Evolutionary conservation across 2,329 filamentous ascomycete species (phyloP).

Genomic region (Podosphaera aphanis): DNA sequence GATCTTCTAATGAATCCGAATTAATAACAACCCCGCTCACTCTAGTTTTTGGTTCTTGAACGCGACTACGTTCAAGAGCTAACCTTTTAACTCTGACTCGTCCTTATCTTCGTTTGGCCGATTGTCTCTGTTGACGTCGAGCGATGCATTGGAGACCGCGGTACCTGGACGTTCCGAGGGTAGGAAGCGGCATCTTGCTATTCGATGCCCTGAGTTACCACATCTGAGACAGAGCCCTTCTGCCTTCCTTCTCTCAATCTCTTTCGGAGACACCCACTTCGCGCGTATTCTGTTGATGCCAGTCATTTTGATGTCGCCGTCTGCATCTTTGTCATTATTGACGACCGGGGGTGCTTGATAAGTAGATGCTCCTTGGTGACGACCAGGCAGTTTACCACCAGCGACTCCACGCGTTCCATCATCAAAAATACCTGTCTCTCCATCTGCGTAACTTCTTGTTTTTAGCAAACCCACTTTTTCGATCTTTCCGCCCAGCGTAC

Average conservation of each 20-base stretch:
- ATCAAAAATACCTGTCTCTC: neutral
- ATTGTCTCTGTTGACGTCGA: neutral
- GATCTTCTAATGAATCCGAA: neutral
- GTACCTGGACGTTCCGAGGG: neutral
- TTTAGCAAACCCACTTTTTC: neutral
- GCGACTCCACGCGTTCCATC: neutral
- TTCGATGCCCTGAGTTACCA: neutral
- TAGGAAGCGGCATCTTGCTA: neutral
- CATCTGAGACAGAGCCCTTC: neutral
- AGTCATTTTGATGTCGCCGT: neutral
- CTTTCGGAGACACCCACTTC: neutral
- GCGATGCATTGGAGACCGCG: neutral
- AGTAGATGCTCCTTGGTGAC: neutral
- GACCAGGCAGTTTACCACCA: no score
- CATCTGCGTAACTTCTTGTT: neutral
- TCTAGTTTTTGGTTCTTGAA: conserved; percentile 1
- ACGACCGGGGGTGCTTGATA: neutral
- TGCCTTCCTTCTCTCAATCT: neutral
- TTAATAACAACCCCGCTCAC: neutral
- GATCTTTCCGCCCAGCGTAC: neutral
- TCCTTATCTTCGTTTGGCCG: neutral
- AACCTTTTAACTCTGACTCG: neutral
- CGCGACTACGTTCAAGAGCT: neutral
- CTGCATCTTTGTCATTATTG: neutral
- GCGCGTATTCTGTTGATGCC: neutral